Evolutionary conservation across 2,329 filamentous ascomycete genomes (phyloP), one percentile per base, ranked within the genome.

Genomic region (Paramyrothecium roridum): DNA sequence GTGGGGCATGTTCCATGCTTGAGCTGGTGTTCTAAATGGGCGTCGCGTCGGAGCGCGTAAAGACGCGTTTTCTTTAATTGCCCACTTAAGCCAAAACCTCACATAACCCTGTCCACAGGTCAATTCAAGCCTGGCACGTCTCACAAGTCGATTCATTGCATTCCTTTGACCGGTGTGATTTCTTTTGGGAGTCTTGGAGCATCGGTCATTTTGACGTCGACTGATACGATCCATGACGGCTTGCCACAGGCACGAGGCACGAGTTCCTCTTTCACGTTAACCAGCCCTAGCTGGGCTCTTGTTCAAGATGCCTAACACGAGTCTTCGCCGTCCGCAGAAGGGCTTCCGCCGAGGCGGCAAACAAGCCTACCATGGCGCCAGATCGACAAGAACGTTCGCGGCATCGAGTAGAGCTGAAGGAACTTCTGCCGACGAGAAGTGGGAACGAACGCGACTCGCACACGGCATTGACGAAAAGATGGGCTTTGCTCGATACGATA

Each of bases 401-500:
- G 86, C 90, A 34, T 87, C 88, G 8, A 85, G 89, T 47, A 85
- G 89, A 54, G 86, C 85, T 54, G 96, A 99, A 78, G 88, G 84
- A 52, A 98, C 92, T 1, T 96, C 93, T 8, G 86, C 91, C 65
- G 91, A 96, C 79, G 95, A 99, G 74, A 96, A 91, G 73, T 86
- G 91, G 75, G 93, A 99, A 75, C 87, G 91, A 40, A 88, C 87
- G 49, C 86, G 86, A 54, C 83, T 96, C 52, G 91, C 91, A 33
- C 86, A 96, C 74, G 84, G 81, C 66, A 97, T 99, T 69, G 96
- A 99, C 76, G 95, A 98, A 76, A 82, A 84, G 59, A 95, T 98
- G 86, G 96, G 95, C 53, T 99, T 99, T 71, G 82, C 87, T 34
- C 89, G 93, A 52, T 97, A 93, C 70, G 96, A 99, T 61, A 87